These are phyloP conservation scores for Phytophthora hybrid DNA, from an alignment of 352 stramenopile genomes.

Conservation along the genomic window DNA sequence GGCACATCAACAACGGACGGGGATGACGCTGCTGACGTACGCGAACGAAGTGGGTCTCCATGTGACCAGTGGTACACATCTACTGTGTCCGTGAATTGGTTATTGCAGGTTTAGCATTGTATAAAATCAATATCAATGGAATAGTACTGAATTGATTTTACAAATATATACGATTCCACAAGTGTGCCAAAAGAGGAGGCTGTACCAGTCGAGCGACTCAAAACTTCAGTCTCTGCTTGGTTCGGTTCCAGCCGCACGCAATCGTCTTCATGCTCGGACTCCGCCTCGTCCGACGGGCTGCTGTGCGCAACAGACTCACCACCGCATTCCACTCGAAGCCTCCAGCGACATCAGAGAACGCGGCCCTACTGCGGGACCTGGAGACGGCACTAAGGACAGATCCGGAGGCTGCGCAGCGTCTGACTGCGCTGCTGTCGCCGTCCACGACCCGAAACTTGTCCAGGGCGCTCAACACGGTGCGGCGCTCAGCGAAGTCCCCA, in stretches of 20 bases:
- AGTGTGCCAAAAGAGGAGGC: no score
- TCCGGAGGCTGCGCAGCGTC: conserved; percentile 35
- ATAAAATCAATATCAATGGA: no score
- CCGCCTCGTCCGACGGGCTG: conserved; percentile 1
- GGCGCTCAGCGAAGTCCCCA: not conserved
- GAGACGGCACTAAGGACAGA: conserved; percentile 46
- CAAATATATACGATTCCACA: no score
- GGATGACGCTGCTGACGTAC: conserved; percentile 33
- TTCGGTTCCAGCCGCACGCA: not conserved
- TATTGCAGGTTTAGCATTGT: not conserved
- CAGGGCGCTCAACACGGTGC: conserved; percentile 46
- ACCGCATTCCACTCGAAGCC: conserved; percentile 39
- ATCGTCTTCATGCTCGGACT: conserved; percentile 22
- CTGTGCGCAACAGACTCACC: conserved; percentile 4
- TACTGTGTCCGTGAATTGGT: no score
- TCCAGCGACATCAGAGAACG: conserved; percentile 40
- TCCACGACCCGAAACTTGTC: conserved; percentile 64
- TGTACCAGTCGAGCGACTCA: conserved; percentile 1
- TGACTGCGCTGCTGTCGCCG: conserved; percentile 56
- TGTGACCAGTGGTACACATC: not conserved
- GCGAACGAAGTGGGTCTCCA: not conserved
- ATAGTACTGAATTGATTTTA: no score
- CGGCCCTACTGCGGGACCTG: conserved; percentile 52
- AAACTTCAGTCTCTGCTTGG: conserved; percentile 7
- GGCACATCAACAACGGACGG: conserved; percentile 23